Percentiles rank a stretch among this genome's conserved stretches.
Conservation (phyloP, 768 basidiomycete species). For the Pisolithus microcarpus region DNA sequence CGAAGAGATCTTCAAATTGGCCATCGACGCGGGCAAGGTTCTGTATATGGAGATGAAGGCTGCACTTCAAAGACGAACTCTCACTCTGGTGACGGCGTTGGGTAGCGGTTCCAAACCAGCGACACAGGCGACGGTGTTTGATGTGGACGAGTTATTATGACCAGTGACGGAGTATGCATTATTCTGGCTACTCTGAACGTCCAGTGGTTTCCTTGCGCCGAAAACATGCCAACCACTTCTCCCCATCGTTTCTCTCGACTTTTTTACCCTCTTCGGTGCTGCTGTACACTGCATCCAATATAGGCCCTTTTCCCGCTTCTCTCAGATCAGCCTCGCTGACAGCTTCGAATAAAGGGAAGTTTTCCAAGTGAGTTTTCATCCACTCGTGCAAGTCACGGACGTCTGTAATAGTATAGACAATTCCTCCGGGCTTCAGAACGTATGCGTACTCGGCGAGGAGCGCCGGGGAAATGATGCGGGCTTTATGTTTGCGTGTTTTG, state of each 20-base stretch:
- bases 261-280: slow-evolving; percentile 97
- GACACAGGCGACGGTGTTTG: slow-evolving; percentile 24
- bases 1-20: slow-evolving; percentile 78
- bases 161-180: not conserved
- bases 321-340: slow-evolving; percentile 71
- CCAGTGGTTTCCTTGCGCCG: slow-evolving; percentile 41
- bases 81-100: slow-evolving; percentile 55
- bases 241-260: slow-evolving; percentile 83
- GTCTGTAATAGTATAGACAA: slow-evolving; percentile 97
- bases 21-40: slow-evolving; percentile 67
- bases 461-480: slow-evolving; percentile 96
- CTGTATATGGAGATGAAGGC: slow-evolving; percentile 80
- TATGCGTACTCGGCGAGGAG: slow-evolving; percentile 96
- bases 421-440: slow-evolving; percentile 85
- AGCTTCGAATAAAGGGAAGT: slow-evolving; percentile 80
- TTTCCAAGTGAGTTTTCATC: slow-evolving; percentile 87
- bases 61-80: slow-evolving; percentile 60
- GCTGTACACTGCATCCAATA: slow-evolving; percentile 75
- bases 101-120: slow-evolving; percentile 36
- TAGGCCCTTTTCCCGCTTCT: slow-evolving; percentile 64
- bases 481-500: slow-evolving; percentile 97
- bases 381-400: slow-evolving; percentile 90
- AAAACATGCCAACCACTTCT: slow-evolving; percentile 93
- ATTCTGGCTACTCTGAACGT: slow-evolving; percentile 11
- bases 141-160: slow-evolving; percentile 35